Base-by-base conservation (phyloP, 2,329 filamentous ascomycete genomes). In the Paecilomyces formosus region DNA sequence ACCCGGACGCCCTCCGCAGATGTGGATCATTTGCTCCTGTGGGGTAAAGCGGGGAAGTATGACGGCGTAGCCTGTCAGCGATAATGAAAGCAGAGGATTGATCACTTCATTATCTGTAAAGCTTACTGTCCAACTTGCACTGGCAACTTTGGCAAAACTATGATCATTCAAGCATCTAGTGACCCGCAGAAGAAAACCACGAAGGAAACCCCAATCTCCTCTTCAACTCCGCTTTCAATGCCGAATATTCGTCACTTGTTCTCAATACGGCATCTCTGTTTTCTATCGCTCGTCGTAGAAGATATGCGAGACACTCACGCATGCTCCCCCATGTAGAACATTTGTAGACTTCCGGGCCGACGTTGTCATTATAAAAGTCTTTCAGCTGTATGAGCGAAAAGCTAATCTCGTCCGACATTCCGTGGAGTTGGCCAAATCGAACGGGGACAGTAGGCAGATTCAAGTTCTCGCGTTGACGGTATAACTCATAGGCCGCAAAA, bases 281-380 rank as follows among this genome's bases (percentile, higher is more conserved):
- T 75, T 85, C 83, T 56, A 79, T 79, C n/a, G 83, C 83, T 54
- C 82, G 66, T 49, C 83, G 69, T 35, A 84, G 68, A 52, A 88
- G 73, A 72, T 88, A 96, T 72, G 91, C 89, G 64, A 96, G 85
- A 74, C 92, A 96, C 77, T 96, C 90, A 2, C 74, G 75, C 69
- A 83, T 78, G 3, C 72, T 78, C 1, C 83, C 83, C 82, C 82
- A 85, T 2, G 80, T 79, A 55, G 81, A 78, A 62, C 79, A 81
- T 71, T 85, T 85, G 66, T 80, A 82, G 2, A 82, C 79, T 59
- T 74, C 75, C 15, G 79, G 78, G 15, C 60, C 59, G 2, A 63
- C 66, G 28, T 66, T 65, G 30, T 62, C 35, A 18, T n/a, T n/a
- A 8, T 45, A 45, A 45, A 45, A 45, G 22, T 71, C 70, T 60